Evolutionary conservation across 2,329 filamentous ascomycete species (phyloP).

Genomic region (Dothidotthia symphoricarpi): DNA sequence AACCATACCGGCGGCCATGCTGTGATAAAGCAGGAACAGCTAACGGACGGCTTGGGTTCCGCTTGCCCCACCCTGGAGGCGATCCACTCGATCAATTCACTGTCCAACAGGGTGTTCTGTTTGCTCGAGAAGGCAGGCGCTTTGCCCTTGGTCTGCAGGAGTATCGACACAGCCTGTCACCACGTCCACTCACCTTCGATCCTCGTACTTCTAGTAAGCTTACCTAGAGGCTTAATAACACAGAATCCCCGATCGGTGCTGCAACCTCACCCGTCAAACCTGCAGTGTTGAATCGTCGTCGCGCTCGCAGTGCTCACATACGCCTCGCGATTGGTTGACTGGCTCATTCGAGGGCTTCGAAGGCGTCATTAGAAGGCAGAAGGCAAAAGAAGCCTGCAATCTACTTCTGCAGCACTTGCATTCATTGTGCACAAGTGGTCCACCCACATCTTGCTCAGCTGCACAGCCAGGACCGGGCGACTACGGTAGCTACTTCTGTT

Average conservation of each 20-base stretch:
- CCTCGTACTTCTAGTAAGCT: slow-evolving; percentile 7
- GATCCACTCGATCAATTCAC: neutral
- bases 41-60: slow-evolving; percentile 12
- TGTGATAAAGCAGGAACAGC: too few relatives aligned
- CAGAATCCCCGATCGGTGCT: slow-evolving; percentile 20
- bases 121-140: slow-evolving; percentile 5
- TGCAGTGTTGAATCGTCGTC: slow-evolving; percentile 24
- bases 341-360: slow-evolving; percentile 27
- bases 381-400: slow-evolving; percentile 36
- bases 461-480: slow-evolving; percentile 23
- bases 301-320: slow-evolving; percentile 22
- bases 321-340: slow-evolving; percentile 27
- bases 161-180: neutral
- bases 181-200: slow-evolving; percentile 1
- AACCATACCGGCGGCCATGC: too few relatives aligned
- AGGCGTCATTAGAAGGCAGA: slow-evolving; percentile 30
- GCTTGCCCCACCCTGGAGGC: slow-evolving; percentile 8
- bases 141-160: neutral
- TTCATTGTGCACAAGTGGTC: slow-evolving; percentile 29
- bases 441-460: slow-evolving; percentile 31
- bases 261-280: slow-evolving; percentile 23
- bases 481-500: slow-evolving; percentile 27
- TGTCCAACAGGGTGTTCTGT: slow-evolving; percentile 12
- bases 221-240: slow-evolving; percentile 8
- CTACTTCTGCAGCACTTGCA: slow-evolving; percentile 31